These are phyloP conservation scores for Neocucurbitaria cava DNA, from an alignment of 2,329 filamentous ascomycete species.

Conservation along the genomic window DNA sequence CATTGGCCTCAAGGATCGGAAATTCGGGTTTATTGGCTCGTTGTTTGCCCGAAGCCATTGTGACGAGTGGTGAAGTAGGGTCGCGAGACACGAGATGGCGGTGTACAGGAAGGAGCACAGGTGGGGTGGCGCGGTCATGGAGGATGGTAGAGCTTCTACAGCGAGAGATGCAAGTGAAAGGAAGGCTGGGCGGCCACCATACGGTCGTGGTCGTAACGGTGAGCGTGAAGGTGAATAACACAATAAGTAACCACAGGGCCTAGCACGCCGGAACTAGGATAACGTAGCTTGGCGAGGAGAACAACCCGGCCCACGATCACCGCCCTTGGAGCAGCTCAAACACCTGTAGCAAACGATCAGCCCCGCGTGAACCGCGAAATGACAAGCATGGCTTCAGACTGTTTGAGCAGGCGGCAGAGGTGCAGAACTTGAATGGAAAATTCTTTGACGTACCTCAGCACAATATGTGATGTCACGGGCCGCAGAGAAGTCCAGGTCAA, in stretches of 20 bases:
- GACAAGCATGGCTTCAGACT: not conserved
- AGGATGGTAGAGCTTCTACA: slow-evolving; percentile 15
- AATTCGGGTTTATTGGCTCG: slow-evolving; percentile 54
- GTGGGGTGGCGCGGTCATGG: slow-evolving; percentile 39
- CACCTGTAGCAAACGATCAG: not conserved
- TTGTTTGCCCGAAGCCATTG: slow-evolving; percentile 41
- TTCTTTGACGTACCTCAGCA: slow-evolving; percentile 33
- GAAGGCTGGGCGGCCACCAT: slow-evolving; percentile 30
- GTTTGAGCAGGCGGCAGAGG: not conserved
- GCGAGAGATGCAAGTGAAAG: slow-evolving; percentile 10
- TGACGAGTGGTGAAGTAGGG: slow-evolving; percentile 33
- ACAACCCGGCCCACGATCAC: slow-evolving; percentile 4
- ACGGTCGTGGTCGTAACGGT: slow-evolving; percentile 28
- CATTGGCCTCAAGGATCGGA: slow-evolving; percentile 62
- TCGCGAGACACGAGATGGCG: slow-evolving; percentile 42
- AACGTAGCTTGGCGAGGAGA: not conserved
- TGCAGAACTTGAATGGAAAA: slow-evolving; percentile 9
- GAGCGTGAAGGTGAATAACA: slow-evolving; percentile 33
- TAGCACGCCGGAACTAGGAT: slow-evolving; percentile 10
- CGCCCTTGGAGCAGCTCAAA: slow-evolving; percentile 4
- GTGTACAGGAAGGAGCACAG: slow-evolving; percentile 33
- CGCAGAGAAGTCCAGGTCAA: not conserved
- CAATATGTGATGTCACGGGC: slow-evolving; percentile 34
- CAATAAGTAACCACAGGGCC: slow-evolving; percentile 23
- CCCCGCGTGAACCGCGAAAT: not conserved